Conservation (phyloP, 2,329 filamentous ascomycete genomes). For the Geosmithia morbida region DNA sequence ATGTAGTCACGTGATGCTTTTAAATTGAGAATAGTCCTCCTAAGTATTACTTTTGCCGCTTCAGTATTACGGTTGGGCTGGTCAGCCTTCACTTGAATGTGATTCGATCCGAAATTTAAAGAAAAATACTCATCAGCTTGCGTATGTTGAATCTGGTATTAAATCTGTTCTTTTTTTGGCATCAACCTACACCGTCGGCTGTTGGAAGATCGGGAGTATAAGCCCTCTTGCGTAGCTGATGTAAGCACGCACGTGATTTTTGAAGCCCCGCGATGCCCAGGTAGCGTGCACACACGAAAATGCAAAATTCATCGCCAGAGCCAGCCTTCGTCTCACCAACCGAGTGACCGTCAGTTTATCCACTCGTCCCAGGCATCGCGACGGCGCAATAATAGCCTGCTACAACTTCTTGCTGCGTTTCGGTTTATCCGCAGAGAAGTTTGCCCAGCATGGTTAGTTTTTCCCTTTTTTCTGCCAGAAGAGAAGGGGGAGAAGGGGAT, state of each 20-base stretch:
- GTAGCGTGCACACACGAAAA: slow-evolving; percentile 31
- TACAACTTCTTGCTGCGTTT: slow-evolving; percentile 20
- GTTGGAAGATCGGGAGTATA: background rate
- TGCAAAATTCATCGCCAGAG: slow-evolving; percentile 23
- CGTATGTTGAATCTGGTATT: no score
- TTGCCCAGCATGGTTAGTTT: slow-evolving; percentile 36
- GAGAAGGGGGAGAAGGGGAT: background rate
- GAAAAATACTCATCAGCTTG: no score
- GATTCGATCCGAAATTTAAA: no score
- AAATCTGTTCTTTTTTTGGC: no score
- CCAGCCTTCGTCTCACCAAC: slow-evolving; percentile 17
- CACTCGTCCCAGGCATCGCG: slow-evolving; percentile 20
- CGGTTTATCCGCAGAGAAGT: slow-evolving; percentile 28
- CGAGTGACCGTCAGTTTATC: slow-evolving; percentile 3
- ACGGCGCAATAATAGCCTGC: slow-evolving; percentile 19
- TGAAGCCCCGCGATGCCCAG: slow-evolving; percentile 25
- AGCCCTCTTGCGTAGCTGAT: slow-evolving; percentile 8
- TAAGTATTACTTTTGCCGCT: no score
- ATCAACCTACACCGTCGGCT: background rate
- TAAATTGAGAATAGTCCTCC: no score
- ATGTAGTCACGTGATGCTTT: no score
- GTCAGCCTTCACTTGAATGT: background rate
- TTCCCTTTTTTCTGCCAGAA: background rate
- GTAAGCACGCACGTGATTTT: slow-evolving; percentile 19
- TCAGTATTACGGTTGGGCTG: background rate